These are phyloP conservation scores for Sechiopsis laciniata DNA, from an alignment of 306 rosid genomes.

Conservation along the genomic window DNA sequence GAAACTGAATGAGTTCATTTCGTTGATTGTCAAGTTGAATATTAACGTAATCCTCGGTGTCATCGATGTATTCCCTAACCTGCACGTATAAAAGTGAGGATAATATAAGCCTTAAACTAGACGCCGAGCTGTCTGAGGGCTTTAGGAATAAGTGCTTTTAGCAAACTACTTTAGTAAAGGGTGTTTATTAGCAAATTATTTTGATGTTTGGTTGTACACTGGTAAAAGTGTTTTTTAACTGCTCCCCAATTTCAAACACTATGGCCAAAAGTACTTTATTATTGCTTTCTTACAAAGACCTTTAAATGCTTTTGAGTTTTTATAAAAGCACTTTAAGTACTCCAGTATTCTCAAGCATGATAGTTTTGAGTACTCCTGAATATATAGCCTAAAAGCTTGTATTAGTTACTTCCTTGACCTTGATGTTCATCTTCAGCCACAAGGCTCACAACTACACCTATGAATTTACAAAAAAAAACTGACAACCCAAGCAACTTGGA, in stretches of 20 bases:
- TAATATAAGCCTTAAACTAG: not conserved
- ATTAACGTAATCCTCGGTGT: constrained; percentile 93
- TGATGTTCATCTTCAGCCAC: no score
- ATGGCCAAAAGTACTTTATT: not conserved
- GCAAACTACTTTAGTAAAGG: not conserved
- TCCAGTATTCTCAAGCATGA: not conserved
- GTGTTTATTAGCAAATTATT: not conserved
- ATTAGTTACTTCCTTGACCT: not conserved
- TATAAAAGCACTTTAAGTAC: not conserved
- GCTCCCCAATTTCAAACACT: not conserved
- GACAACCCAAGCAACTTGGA: no score
- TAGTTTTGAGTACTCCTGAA: not conserved
- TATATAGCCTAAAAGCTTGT: not conserved
- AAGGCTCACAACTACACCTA: no score
- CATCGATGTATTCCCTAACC: constrained; percentile 96
- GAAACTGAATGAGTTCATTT: constrained; percentile 95
- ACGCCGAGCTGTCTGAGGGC: not conserved
- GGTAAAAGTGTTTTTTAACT: not conserved
- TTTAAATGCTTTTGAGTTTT: not conserved
- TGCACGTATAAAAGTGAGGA: constrained; percentile 28
- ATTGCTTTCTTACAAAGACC: not conserved
- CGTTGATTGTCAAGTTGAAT: constrained; percentile 96
- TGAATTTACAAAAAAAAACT: no score
- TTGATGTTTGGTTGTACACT: not conserved
- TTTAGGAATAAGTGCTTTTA: not conserved